Conservation (phyloP, 257 asterid genomes). For the Solanum boliviense region DNA sequence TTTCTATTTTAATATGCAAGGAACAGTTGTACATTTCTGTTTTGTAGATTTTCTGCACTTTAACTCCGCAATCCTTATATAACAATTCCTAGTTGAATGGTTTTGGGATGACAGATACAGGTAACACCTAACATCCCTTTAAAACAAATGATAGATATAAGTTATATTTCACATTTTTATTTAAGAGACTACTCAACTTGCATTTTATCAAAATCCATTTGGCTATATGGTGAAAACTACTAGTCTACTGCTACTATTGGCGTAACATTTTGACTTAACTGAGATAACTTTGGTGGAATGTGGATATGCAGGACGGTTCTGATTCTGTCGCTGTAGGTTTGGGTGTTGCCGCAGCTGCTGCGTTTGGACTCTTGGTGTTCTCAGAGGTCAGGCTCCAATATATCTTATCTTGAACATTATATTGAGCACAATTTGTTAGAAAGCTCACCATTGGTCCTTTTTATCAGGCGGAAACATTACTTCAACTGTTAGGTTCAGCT, state of each 20-base stretch:
- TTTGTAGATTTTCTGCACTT: not conserved
- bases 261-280: not conserved
- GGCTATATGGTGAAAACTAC: not conserved
- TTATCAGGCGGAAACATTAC: slow-evolving; percentile 73
- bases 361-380: slow-evolving; percentile 58
- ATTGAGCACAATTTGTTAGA: not conserved
- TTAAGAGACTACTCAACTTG: not conserved
- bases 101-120: not conserved
- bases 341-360: slow-evolving; percentile 70
- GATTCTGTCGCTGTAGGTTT: slow-evolving; percentile 43
- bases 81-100: not conserved
- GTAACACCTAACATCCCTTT: not conserved
- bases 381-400: slow-evolving; percentile 48
- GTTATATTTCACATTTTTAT: not conserved
- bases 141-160: not conserved
- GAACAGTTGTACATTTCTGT: not conserved
- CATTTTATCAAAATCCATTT: not conserved
- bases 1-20: not conserved
- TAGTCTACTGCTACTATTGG: not conserved
- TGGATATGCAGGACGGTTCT: slow-evolving; percentile 40
- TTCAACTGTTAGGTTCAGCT: slow-evolving; percentile 83
- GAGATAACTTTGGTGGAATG: not conserved
- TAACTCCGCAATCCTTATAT: not conserved
- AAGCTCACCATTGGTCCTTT: slow-evolving; percentile 2
- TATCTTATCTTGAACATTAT: not conserved